phyloP scores from a whole-genome alignment of 2,329 filamentous ascomycete genomes.

The Cladophialophora psammophila region DNA sequence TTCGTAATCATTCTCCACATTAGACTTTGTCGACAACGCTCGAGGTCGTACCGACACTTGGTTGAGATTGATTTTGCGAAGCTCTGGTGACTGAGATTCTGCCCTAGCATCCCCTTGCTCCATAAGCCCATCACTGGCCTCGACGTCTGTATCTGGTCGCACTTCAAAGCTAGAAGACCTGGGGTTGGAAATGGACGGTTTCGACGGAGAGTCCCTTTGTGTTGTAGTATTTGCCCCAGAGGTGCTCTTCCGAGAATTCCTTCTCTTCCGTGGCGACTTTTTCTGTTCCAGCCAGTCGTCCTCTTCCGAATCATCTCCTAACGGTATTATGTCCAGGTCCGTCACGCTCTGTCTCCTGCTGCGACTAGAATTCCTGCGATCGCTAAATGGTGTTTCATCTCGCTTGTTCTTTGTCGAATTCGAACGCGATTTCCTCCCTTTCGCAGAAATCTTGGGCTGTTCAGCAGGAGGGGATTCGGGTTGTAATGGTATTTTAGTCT shows the following conservation, averaged over 20 bases:
- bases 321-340: constrained; percentile 37
- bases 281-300: constrained; percentile 39
- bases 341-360: constrained; percentile 39
- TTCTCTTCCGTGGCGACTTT: constrained; percentile 36
- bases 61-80: constrained; percentile 38
- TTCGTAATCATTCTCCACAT: neutral
- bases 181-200: constrained; percentile 6
- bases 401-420: constrained; percentile 28
- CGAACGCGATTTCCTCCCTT: constrained; percentile 21
- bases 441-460: neutral
- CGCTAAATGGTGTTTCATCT: constrained; percentile 32
- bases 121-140: constrained; percentile 7
- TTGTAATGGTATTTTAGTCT: constrained; percentile 53
- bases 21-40: constrained; percentile 30
- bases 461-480: constrained; percentile 30
- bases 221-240: constrained; percentile 1
- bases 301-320: constrained; percentile 40
- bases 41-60: constrained; percentile 32
- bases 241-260: constrained; percentile 19
- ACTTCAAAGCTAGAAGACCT: constrained; percentile 21
- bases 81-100: constrained; percentile 24
- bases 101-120: constrained; percentile 11
- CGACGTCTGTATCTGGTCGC: constrained; percentile 33
- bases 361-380: constrained; percentile 21
- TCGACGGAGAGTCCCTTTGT: constrained; percentile 10